Percentiles rank a stretch among this genome's conserved stretches.
Conservation (phyloP, 768 basidiomycete species). For the Lyophyllum decastes region DNA sequence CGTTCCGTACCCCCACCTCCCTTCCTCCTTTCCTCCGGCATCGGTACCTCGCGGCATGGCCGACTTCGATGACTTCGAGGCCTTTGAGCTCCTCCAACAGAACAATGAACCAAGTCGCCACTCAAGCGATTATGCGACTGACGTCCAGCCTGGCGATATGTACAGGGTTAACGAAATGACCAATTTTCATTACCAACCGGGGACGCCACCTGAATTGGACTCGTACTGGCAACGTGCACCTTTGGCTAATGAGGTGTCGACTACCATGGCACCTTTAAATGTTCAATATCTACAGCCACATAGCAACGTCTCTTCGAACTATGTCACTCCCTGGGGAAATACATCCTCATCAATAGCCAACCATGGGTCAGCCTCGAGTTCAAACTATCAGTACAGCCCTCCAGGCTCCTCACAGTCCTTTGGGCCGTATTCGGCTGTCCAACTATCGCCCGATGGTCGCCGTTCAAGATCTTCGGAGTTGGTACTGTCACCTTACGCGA, state of each 20-base stretch:
- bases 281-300: conserved; percentile 1
- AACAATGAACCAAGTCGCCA: not conserved
- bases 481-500: conserved; percentile 9
- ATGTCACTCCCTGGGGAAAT: conserved; percentile 3
- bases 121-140: not conserved
- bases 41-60: conserved; percentile 15
- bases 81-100: conserved; percentile 1
- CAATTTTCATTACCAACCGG: conserved; percentile 4
- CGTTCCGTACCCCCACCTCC: conserved; percentile 1
- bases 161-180: not conserved
- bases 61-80: conserved; percentile 6
- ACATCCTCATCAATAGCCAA: not conserved
- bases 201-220: not conserved
- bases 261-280: conserved; percentile 1
- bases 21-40: conserved; percentile 2
- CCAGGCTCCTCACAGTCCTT: conserved; percentile 5
- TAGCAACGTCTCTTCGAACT: not conserved
- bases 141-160: not conserved
- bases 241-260: not conserved
- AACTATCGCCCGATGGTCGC: conserved; percentile 1
- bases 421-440: not conserved
- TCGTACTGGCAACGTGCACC: conserved; percentile 3
- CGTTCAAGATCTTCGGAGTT: conserved; percentile 13
- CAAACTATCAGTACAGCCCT: conserved; percentile 10
- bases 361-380: conserved; percentile 1